Percentiles rank a stretch among this genome's conserved stretches.
Evolutionary conservation across 2,329 filamentous ascomycete genomes (phyloP).

Genomic region (Scedosporium apiospermum): DNA sequence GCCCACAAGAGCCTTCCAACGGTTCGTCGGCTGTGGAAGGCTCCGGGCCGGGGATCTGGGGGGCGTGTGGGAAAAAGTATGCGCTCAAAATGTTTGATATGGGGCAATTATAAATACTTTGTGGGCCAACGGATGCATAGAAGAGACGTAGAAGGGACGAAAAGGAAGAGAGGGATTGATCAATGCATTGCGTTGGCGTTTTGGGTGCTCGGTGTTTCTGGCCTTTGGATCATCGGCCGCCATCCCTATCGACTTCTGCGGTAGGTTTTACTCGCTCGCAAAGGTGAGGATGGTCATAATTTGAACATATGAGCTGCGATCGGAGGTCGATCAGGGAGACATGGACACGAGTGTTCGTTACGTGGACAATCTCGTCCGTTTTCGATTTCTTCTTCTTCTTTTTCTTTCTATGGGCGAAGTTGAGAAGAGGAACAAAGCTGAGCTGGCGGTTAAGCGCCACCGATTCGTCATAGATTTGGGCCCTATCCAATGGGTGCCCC

Average conservation of each 20-base stretch:
- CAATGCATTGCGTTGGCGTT: not conserved
- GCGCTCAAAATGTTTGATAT: not conserved
- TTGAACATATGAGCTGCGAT: no score
- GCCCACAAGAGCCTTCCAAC: not conserved
- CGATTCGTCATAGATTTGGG: not conserved
- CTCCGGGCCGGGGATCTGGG: not conserved
- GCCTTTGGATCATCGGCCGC: not conserved
- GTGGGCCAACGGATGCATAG: not conserved
- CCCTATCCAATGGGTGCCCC: not conserved
- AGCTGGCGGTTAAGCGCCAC: not conserved
- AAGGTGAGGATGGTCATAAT: not conserved
- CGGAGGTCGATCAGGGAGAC: not conserved
- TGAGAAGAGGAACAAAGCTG: not conserved
- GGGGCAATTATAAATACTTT: constrained; percentile 1
- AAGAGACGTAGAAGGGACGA: not conserved
- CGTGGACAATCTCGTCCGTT: not conserved
- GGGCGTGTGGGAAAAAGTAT: not conserved
- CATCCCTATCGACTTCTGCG: no score
- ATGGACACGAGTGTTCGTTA: not conserved
- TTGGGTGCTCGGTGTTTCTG: not conserved
- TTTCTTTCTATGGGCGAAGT: not conserved
- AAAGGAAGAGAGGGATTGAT: not conserved
- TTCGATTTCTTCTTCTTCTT: not conserved
- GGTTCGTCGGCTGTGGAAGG: not conserved
- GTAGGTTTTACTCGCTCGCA: not conserved